phyloP scores from a whole-genome alignment of 164 flowering plant genomes.

The Akebia trifoliata region DNA sequence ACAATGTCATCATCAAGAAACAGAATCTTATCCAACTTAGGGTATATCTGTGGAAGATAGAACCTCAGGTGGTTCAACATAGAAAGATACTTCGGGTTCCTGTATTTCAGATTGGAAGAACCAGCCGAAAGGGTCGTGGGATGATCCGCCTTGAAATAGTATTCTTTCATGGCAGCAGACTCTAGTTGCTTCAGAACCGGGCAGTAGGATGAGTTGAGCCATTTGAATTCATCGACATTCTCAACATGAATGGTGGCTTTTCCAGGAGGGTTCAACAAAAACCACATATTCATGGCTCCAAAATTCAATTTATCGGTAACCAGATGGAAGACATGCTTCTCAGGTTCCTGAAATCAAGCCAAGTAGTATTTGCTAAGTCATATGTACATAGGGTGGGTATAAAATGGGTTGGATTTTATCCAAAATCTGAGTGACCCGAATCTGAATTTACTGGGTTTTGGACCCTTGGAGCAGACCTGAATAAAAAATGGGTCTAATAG shows the following conservation, averaged over 20 bases:
- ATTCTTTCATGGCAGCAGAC: constrained; percentile 94
- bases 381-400: too few relatives aligned
- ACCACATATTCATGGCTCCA: constrained; percentile 99
- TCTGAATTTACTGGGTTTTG: too few relatives aligned
- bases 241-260: constrained; percentile 96
- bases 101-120: constrained; percentile 88
- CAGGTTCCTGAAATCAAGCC: constrained; percentile 70
- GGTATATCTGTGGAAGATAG: constrained; percentile 96
- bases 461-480: too few relatives aligned
- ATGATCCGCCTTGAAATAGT: constrained; percentile 91
- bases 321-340: constrained; percentile 95
- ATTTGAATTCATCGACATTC: constrained; percentile 97
- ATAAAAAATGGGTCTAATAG: too few relatives aligned
- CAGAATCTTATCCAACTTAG: constrained; percentile 87
- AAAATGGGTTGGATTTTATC: too few relatives aligned
- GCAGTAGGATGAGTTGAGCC: constrained; percentile 96
- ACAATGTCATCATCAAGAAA: constrained; percentile 99
- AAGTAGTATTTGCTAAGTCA: constrained; percentile 8
- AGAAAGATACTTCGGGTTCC: constrained; percentile 96
- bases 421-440: too few relatives aligned
- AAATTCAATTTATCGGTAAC: constrained; percentile 93
- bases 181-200: constrained; percentile 91
- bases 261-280: constrained; percentile 91
- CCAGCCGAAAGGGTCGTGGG: constrained; percentile 80
- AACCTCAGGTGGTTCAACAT: constrained; percentile 97